Percentiles rank a stretch among this genome's conserved stretches.
Evolutionary conservation across 805 yeast genomes (phyloP).

Genomic region (Zygosaccharomyces bisporus): DNA sequence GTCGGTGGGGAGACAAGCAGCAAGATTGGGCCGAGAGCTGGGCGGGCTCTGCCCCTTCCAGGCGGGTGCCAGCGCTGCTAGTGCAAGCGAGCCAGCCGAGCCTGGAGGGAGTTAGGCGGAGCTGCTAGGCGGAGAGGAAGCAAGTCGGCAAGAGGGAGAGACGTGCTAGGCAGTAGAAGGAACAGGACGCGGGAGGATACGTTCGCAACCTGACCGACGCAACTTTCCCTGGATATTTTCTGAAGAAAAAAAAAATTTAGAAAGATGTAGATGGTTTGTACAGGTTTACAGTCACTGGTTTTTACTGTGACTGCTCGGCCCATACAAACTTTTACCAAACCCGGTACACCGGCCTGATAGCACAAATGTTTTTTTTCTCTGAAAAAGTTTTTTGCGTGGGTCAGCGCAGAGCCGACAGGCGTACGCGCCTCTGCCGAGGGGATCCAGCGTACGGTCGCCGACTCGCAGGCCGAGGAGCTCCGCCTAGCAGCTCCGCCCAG

Average conservation of each 20-base stretch:
- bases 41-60: too few species aligned
- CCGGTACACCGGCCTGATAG: conserved; percentile 2
- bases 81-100: background rate
- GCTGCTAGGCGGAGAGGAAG: background rate
- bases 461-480: background rate
- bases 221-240: background rate
- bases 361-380: background rate
- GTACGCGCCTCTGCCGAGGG: too few species aligned
- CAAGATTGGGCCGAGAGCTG: background rate
- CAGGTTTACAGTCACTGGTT: background rate
- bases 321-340: too few species aligned
- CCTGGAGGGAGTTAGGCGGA: background rate
- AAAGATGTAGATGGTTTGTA: background rate
- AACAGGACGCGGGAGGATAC: background rate
- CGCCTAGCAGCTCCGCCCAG: background rate
- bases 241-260: background rate
- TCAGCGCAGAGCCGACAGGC: too few species aligned
- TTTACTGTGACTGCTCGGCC: background rate
- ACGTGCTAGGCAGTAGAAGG: background rate
- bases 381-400: too few species aligned
- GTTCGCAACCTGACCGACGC: background rate
- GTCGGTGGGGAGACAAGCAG: too few species aligned
- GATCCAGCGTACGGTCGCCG: too few species aligned
- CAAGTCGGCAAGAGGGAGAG: background rate
- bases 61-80: too few species aligned